phyloP scores from a whole-genome alignment of 352 stramenopile genomes.

The Globisporangium camurandrum region DNA sequence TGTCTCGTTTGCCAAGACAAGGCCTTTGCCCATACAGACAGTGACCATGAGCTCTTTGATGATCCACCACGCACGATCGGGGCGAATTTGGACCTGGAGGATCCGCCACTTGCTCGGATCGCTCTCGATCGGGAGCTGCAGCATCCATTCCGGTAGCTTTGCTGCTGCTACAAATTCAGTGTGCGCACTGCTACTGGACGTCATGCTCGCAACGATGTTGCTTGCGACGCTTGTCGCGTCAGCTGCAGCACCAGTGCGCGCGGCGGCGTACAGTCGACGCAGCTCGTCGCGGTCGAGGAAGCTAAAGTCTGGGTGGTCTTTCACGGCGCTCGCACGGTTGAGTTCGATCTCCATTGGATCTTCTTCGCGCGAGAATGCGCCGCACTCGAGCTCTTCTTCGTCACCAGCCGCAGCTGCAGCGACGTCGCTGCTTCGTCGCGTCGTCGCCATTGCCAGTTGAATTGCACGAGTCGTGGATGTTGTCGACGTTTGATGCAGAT shows the following conservation, averaged over 20 bases:
- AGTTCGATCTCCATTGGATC: constrained; percentile 73
- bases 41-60: constrained; percentile 77
- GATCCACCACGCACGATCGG: constrained; percentile 61
- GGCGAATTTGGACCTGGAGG: constrained; percentile 58
- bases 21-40: constrained; percentile 67
- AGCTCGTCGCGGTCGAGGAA: constrained; percentile 36
- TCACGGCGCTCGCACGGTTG: constrained; percentile 37
- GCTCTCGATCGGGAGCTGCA: constrained; percentile 44
- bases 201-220: constrained; percentile 9
- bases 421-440: not conserved
- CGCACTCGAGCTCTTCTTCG: constrained; percentile 66
- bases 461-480: too few relatives aligned
- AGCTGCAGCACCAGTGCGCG: not conserved
- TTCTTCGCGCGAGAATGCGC: constrained; percentile 36
- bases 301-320: constrained; percentile 64
- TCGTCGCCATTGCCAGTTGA: not conserved
- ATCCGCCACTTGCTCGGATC: constrained; percentile 62
- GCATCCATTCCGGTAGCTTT: constrained; percentile 44
- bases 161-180: not conserved
- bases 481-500: not conserved
- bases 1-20: constrained; percentile 51
- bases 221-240: not conserved
- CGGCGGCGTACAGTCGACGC: constrained; percentile 12
- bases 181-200: not conserved
- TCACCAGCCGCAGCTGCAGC: not conserved